phyloP scores from a whole-genome alignment of 306 rosid species.

The Cicer chorassanicum region DNA sequence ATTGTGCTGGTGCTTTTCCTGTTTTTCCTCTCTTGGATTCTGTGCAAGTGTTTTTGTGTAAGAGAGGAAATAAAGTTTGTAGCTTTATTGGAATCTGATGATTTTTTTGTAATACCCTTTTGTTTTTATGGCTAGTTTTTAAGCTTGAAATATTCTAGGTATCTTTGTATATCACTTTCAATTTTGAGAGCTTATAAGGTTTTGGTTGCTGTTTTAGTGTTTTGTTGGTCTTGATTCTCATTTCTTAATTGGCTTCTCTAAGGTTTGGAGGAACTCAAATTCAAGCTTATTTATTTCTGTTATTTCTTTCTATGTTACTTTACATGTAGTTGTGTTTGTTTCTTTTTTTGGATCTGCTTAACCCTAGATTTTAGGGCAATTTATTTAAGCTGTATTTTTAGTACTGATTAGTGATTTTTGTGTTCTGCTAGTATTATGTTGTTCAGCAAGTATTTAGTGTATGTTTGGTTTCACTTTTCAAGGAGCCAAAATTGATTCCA shows the following conservation, averaged over 20 bases:
- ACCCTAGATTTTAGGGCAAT: conserved; percentile 24
- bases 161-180: conserved; percentile 34
- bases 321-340: conserved; percentile 27
- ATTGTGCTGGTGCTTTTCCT: conserved; percentile 56
- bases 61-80: conserved; percentile 46
- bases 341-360: conserved; percentile 42
- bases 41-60: conserved; percentile 49
- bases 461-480: too few species aligned
- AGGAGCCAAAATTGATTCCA: too few species aligned
- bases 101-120: conserved; percentile 42
- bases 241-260: conserved; percentile 40
- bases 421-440: conserved; percentile 17
- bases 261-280: conserved; percentile 38
- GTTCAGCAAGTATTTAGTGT: background rate
- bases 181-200: conserved; percentile 40
- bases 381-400: conserved; percentile 29
- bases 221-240: conserved; percentile 43
- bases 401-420: conserved; percentile 18
- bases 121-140: conserved; percentile 46
- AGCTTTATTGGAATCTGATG: conserved; percentile 67
- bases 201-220: conserved; percentile 28
- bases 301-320: conserved; percentile 13
- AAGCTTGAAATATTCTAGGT: conserved; percentile 42
- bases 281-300: conserved; percentile 29
- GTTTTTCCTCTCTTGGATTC: conserved; percentile 73